Evolutionary conservation across 2,329 filamentous ascomycete species (phyloP).

Genomic region (Venturia pyrina): DNA sequence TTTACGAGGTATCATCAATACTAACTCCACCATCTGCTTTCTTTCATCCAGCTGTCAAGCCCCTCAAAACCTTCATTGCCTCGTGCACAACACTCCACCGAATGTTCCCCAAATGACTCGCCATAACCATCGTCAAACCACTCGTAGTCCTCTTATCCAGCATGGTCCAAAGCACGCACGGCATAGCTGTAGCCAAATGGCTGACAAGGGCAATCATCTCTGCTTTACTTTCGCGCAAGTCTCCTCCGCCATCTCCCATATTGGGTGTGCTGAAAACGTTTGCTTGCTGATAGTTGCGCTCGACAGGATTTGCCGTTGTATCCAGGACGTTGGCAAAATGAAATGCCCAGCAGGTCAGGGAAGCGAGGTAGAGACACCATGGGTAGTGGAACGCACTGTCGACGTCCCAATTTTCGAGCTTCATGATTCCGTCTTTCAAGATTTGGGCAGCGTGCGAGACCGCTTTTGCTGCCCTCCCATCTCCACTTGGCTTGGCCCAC

Average conservation of each 20-base stretch:
- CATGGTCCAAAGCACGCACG: conserved; percentile 25
- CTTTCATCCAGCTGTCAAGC: conserved; percentile 18
- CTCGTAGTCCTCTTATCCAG: conserved; percentile 40
- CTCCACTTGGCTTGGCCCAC: conserved; percentile 29
- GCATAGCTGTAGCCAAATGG: conserved; percentile 29
- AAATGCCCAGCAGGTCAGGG: conserved; percentile 48
- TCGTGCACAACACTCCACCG: conserved; percentile 54
- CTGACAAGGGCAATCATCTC: conserved; percentile 39
- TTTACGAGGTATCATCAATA: no score
- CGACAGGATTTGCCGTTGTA: background rate
- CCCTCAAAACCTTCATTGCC: conserved; percentile 46
- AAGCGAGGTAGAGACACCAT: conserved; percentile 52
- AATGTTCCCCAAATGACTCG: conserved; percentile 44
- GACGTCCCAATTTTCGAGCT: conserved; percentile 41
- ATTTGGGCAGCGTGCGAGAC: conserved; percentile 46
- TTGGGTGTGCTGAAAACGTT: background rate
- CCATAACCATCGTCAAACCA: conserved; percentile 46
- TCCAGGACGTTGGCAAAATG: conserved; percentile 32
- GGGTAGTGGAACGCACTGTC: conserved; percentile 50
- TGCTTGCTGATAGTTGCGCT: background rate
- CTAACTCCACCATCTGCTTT: background rate
- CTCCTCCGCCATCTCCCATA: background rate
- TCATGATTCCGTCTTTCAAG: conserved; percentile 39
- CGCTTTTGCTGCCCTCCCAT: conserved; percentile 30
- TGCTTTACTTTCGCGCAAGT: conserved; percentile 23